Base-by-base conservation (phyloP, 208 protist species). In the Blechomonas ayalai region DNA sequence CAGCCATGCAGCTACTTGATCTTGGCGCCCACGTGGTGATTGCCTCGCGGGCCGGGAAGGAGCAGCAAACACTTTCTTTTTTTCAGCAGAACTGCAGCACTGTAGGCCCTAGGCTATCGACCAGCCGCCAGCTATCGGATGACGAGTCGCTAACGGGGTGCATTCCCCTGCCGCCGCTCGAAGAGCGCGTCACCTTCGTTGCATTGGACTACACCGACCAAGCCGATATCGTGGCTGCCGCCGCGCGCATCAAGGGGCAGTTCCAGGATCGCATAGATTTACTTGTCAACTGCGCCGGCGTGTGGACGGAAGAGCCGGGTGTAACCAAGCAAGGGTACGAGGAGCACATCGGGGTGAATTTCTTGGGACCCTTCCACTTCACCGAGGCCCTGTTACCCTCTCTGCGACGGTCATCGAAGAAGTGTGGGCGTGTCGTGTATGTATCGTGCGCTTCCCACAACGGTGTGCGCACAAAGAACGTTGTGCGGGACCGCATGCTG, bases 281-380 rank as follows among this genome's bases (percentile, higher is more conserved):
- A 6, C 61, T 90, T 19, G 75, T 90, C 43, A 90, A 90, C 61
- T 85, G 73, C 46, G 81, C 75, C 20, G 81, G 61, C 40, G 53
- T 90, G n/a, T 85, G 73, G 72, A 65, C 52, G 22, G 80, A 85
- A 52, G 71, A 72, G 45, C 68, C 80, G 0, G 51, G 32, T 0
- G 22, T 80, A 19, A 80, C 72, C n/a, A 67, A 71, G 57, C 71
- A 84, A 31, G 54, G 65, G 18, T 72, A 82, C 35, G 80, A 89
- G 43, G 72, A 85, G 60, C 80, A 89, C 57, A 82, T 90, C 43
- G 81, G 66, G 26, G 57, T 80, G 9, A 90, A 90, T 59, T 90
- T 85, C 28, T 64, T 90, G 10, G 81, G 75, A 1, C 81, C 81
- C 1, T 90, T 83, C 32, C 75, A 82, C 42, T 56, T 90, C n/a